phyloP scores from a whole-genome alignment of 2,329 filamentous ascomycete species.

The Catunica adiposa region DNA sequence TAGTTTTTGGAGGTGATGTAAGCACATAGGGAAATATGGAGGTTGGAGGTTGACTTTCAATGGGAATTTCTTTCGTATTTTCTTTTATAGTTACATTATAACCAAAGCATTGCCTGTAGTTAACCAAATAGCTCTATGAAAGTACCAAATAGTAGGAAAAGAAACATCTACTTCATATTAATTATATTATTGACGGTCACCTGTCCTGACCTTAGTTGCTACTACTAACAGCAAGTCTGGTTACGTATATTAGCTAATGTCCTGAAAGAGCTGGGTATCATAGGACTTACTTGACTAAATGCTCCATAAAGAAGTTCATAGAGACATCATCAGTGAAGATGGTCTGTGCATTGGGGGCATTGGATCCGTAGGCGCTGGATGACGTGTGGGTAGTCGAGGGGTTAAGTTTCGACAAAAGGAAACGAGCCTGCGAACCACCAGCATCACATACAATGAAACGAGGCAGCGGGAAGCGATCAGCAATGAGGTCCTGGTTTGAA shows the following conservation, averaged over 20 bases:
- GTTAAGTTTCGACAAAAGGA: conserved; percentile 91
- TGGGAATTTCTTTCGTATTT: no score
- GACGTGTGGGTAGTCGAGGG: conserved; percentile 85
- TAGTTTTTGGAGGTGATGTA: no score
- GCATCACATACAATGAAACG: conserved; percentile 98
- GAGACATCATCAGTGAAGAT: conserved; percentile 99
- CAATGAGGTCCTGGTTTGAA: conserved; percentile 65
- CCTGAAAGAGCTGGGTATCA: conserved; percentile 14
- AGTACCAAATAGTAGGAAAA: no score
- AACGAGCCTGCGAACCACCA: conserved; percentile 94
- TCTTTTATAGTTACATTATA: no score
- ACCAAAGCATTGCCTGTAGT: no score
- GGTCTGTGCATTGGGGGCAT: conserved; percentile 75
- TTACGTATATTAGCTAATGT: conserved; percentile 37
- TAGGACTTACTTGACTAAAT: conserved; percentile 72
- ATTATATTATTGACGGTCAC: background rate
- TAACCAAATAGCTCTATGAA: no score
- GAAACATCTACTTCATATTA: no score
- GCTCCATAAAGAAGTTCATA: conserved; percentile 97
- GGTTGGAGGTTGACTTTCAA: no score
- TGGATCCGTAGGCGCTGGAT: conserved; percentile 75
- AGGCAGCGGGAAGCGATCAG: conserved; percentile 92
- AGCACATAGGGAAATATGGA: no score
- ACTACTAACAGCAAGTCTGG: conserved; percentile 44
- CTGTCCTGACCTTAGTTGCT: conserved; percentile 35